phyloP scores from a whole-genome alignment of 306 rosid genomes.

The Vachellia collinsii region DNA sequence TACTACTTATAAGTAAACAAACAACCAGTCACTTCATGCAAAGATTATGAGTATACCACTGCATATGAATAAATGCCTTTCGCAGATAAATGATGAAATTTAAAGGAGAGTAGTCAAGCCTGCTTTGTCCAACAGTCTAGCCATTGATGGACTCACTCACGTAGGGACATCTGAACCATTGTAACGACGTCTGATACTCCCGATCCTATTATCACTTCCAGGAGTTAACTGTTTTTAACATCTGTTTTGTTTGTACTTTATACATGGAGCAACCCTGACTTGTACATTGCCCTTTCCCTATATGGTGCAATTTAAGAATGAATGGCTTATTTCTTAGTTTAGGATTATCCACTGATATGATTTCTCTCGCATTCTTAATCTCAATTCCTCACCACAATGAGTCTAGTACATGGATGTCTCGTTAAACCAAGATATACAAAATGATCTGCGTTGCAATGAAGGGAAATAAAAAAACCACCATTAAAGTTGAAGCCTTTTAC shows the following conservation, averaged over 20 bases:
- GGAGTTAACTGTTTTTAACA: background rate
- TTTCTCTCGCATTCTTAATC: background rate
- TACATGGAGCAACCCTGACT: background rate
- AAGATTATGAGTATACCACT: constrained; percentile 7
- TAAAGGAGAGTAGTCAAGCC: background rate
- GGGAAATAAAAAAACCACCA: background rate
- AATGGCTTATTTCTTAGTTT: background rate
- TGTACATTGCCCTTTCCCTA: background rate
- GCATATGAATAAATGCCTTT: background rate
- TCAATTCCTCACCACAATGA: background rate
- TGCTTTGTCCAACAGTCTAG: background rate
- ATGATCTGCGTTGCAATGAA: background rate
- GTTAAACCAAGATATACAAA: background rate
- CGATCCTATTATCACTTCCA: background rate
- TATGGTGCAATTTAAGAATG: background rate
- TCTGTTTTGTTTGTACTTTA: background rate
- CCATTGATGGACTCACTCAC: background rate
- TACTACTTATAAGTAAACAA: background rate
- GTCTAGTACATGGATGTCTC: background rate
- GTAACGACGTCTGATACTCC: background rate
- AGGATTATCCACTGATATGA: background rate
- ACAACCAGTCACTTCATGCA: constrained; percentile 3
- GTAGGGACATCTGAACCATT: background rate
- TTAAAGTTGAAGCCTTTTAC: background rate
- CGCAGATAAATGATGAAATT: constrained; percentile 38